Conservation (phyloP, 305 asterid genomes). For the Fraxinus sp. region DNA sequence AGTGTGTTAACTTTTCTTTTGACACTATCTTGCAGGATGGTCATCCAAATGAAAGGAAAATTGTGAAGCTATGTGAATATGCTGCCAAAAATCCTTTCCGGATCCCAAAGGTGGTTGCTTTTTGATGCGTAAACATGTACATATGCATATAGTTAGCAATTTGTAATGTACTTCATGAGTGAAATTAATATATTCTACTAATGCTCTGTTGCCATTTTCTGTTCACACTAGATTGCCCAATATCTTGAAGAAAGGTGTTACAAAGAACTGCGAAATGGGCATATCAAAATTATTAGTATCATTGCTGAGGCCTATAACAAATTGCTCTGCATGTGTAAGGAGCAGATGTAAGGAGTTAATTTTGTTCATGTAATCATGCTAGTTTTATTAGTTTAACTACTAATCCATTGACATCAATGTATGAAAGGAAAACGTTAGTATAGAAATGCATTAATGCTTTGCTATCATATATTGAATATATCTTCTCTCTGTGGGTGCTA, state of each 20-base stretch:
- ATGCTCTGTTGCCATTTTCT: slow-evolving; percentile 16
- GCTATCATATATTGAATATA: slow-evolving; percentile 4
- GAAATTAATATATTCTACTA: slow-evolving; percentile 7
- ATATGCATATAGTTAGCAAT: background rate
- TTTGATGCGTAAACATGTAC: background rate
- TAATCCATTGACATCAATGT: slow-evolving; percentile 3
- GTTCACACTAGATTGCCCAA: slow-evolving; percentile 61
- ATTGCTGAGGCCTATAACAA: slow-evolving; percentile 71
- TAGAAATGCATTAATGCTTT: slow-evolving; percentile 4
- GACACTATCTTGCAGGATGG: slow-evolving; percentile 54
- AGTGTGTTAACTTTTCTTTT: background rate
- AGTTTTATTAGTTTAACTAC: slow-evolving; percentile 6
- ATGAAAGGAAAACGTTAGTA: background rate
- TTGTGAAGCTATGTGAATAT: slow-evolving; percentile 85
- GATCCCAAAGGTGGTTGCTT: slow-evolving; percentile 71
- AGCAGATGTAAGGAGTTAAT: slow-evolving; percentile 70
- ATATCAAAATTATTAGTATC: slow-evolving; percentile 55
- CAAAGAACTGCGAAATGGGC: slow-evolving; percentile 80
- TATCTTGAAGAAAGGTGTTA: slow-evolving; percentile 91
- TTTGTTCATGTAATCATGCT: slow-evolving; percentile 9
- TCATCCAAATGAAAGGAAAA: slow-evolving; percentile 68
- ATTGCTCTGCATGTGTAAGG: slow-evolving; percentile 75
- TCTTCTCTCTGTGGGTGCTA: background rate
- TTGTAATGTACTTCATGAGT: slow-evolving; percentile 5
- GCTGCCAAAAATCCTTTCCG: slow-evolving; percentile 91